Evolutionary conservation across 192 early-diverging fungal species (phyloP).

Genomic region (Backusella macrospora): DNA sequence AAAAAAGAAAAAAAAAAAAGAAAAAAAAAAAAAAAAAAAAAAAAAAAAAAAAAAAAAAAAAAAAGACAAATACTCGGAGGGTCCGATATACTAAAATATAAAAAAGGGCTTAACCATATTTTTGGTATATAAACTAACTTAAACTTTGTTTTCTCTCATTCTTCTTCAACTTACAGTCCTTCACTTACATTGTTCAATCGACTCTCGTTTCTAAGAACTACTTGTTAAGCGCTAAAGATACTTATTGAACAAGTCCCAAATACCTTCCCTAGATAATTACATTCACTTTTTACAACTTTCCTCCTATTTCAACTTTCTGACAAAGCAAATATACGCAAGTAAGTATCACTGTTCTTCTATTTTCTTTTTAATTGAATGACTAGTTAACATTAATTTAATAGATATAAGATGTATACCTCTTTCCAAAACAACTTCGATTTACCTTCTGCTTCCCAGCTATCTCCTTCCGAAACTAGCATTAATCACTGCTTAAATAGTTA

Average conservation of each 20-base stretch:
- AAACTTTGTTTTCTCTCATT: neutral
- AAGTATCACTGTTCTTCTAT: neutral
- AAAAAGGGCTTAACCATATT: slow-evolving; percentile 2
- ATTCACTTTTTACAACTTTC: neutral
- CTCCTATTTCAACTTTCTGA: slow-evolving; percentile 9
- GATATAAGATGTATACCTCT: slow-evolving; percentile 2
- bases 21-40: neutral
- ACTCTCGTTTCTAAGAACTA: slow-evolving; percentile 9
- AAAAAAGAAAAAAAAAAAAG: neutral
- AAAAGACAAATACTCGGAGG: slow-evolving; percentile 12
- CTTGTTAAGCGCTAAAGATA: neutral
- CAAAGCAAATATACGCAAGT: neutral
- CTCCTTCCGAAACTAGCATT: slow-evolving; percentile 8
- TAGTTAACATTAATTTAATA: neutral
- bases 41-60: neutral
- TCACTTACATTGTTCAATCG: neutral
- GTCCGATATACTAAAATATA: slow-evolving; percentile 14
- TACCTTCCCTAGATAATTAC: slow-evolving; percentile 6
- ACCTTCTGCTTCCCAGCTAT: neutral
- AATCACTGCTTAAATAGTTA: slow-evolving; percentile 8
- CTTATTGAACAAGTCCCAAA: slow-evolving; percentile 4
- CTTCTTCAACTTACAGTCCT: slow-evolving; percentile 8
- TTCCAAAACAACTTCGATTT: slow-evolving; percentile 18
- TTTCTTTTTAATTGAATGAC: neutral
- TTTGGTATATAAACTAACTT: slow-evolving; percentile 5